Percentiles rank a stretch among this genome's conserved stretches.
phyloP scores from a whole-genome alignment of 2,329 filamentous ascomycete species.

The Cercospora janseana region DNA sequence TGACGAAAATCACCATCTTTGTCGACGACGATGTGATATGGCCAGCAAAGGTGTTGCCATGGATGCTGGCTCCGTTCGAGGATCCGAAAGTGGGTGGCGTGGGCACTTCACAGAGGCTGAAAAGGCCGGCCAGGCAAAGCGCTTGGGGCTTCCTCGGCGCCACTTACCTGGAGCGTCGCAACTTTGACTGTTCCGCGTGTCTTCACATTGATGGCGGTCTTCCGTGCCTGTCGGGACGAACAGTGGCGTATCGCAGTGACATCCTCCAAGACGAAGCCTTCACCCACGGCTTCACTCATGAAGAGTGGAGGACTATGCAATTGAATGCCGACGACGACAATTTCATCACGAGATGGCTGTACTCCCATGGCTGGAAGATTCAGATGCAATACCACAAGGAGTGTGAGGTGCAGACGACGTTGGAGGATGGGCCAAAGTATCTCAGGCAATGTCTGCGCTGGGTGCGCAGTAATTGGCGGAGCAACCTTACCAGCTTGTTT shows the following conservation, averaged over 20 bases:
- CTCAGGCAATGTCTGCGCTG: conserved; percentile 90
- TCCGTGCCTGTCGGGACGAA: conserved; percentile 94
- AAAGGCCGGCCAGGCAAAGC: conserved; percentile 62
- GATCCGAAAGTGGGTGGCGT: conserved; percentile 81
- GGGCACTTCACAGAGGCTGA: conserved; percentile 84
- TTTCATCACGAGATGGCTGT: conserved; percentile 95
- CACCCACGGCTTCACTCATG: conserved; percentile 83
- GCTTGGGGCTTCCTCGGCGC: conserved; percentile 88
- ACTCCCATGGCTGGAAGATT: conserved; percentile 87
- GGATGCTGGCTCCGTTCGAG: conserved; percentile 92
- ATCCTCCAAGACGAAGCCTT: conserved; percentile 86
- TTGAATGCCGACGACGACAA: conserved; percentile 97
- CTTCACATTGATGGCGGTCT: conserved; percentile 92
- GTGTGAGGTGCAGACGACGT: conserved; percentile 87
- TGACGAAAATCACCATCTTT: conserved; percentile 82
- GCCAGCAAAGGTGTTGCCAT: conserved; percentile 79
- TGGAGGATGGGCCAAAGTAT: conserved; percentile 86
- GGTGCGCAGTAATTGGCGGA: conserved; percentile 97
- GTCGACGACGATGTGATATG: conserved; percentile 95
- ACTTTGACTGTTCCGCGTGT: conserved; percentile 95
- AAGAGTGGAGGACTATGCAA: conserved; percentile 83
- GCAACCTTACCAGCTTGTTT: conserved; percentile 87
- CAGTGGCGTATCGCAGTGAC: conserved; percentile 84
- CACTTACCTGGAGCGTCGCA: conserved; percentile 87
- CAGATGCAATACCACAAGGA: conserved; percentile 92